These are phyloP conservation scores for Yamadazyma blattariae DNA, from an alignment of 1,139 yeast genomes.

Conservation along the genomic window DNA sequence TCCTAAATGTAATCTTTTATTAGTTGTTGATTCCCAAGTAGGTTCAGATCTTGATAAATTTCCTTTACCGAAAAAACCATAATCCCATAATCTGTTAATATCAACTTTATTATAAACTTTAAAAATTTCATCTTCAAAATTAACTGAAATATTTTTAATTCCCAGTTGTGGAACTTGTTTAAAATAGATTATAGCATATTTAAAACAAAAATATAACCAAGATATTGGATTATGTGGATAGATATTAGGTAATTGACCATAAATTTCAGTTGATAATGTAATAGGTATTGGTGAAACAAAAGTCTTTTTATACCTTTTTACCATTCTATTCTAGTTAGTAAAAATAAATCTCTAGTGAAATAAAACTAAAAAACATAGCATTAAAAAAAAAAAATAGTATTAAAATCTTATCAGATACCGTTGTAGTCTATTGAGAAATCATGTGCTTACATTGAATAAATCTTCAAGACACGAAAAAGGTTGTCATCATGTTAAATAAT, in stretches of 20 bases:
- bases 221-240: conserved; percentile 60
- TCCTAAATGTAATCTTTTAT: conserved; percentile 44
- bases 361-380: too few species aligned
- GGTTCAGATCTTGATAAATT: conserved; percentile 87
- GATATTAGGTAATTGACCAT: conserved; percentile 43
- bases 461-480: conserved; percentile 9
- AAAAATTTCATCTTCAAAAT: conserved; percentile 35
- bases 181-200: conserved; percentile 23
- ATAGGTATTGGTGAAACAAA: conserved; percentile 51
- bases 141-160: conserved; percentile 22
- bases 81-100: conserved; percentile 68
- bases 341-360: background rate
- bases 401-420: conserved; percentile 82
- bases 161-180: conserved; percentile 26
- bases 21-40: conserved; percentile 72
- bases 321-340: conserved; percentile 17
- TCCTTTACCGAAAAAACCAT: conserved; percentile 96
- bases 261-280: conserved; percentile 30
- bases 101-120: conserved; percentile 42
- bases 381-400: too few species aligned
- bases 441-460: conserved; percentile 58
- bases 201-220: conserved; percentile 47
- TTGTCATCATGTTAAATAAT: conserved; percentile 7
- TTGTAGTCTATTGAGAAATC: conserved; percentile 99
- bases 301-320: conserved; percentile 18